Base-by-base conservation (phyloP, 495 filamentous ascomycete species). In the Neurospora sp. region DNA sequence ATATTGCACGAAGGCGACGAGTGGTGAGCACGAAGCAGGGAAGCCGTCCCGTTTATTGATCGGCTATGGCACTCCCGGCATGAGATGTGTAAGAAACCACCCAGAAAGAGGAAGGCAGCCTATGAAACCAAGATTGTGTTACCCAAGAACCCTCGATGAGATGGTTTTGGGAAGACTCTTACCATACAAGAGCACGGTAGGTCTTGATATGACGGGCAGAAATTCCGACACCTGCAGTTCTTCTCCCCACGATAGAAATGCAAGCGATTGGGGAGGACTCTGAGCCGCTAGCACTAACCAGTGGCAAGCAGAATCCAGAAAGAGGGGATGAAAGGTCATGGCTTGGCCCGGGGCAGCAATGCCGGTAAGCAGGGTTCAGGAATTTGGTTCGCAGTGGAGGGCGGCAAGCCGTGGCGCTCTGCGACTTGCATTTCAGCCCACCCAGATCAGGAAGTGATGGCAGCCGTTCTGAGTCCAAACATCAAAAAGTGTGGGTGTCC, bases 381-480 rank as follows among this genome's bases (percentile, higher is more conserved):
- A 61, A 16, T 61, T 61, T 61, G 53, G 53, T 61, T 61, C 53
- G 53, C 53, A 7, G 12, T 61, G 53, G 53, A 61, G 53, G 27
- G 53, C 27, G 53, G 53, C 70, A 44, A 71, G 37, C 44, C 70
- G 48, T 72, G 72, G 74, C 65, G 69, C 41, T 53, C 65, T 61
- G 65, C 69, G 53, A 22, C 72, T 70, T 70, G 73, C 73, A 75
- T 69, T 40, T 76, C 74, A 76, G 74, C 74, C 73, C 69, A 69
- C 42, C 74, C 74, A 71, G 40, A 74, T 68, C 48, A 70, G 72
- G 74, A 70, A 74, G 70, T n/a, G 44, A 22, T 20, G n/a, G 40
- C 61, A 69, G 70, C 61, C 35, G 27, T 68, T 44, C 53, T 61
- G 7, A 61, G 53, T 35, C 27, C 53, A 61, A 61, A 61, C 53